Evolutionary conservation across 73 alveolate species (phyloP).

Genomic region (Stentor coeruleus): DNA sequence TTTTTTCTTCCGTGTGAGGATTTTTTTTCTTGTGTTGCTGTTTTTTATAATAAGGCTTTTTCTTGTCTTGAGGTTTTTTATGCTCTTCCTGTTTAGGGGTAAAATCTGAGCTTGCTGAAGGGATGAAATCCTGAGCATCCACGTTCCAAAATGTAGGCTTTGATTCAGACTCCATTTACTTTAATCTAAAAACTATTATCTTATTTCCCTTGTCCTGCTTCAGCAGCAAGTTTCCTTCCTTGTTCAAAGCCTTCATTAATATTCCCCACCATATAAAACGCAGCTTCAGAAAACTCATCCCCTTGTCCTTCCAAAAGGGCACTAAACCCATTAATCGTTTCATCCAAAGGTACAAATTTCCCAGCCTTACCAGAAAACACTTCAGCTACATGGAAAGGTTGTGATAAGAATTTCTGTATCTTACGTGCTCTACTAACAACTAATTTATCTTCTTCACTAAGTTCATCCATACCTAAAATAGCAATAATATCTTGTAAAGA

Average conservation of each 20-base stretch:
- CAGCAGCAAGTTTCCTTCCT: constrained; percentile 76
- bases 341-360: constrained; percentile 77
- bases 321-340: constrained; percentile 66
- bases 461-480: constrained; percentile 97
- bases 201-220: constrained; percentile 33
- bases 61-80: not conserved
- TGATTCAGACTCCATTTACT: not conserved
- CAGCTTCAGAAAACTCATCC: constrained; percentile 88
- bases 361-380: constrained; percentile 91
- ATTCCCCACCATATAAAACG: constrained; percentile 94
- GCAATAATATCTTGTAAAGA: constrained; percentile 96
- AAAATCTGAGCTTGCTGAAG: too few relatives aligned
- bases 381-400: constrained; percentile 88
- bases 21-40: too few relatives aligned
- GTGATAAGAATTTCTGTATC: constrained; percentile 76
- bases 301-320: constrained; percentile 81
- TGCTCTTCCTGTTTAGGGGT: not conserved
- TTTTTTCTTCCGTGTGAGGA: not conserved
- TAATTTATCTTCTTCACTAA: constrained; percentile 87
- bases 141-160: not conserved
- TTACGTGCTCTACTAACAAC: constrained; percentile 94
- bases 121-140: not conserved
- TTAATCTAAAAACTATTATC: not conserved
- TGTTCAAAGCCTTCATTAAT: constrained; percentile 79
- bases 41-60: too few relatives aligned